phyloP scores from a whole-genome alignment of 2,329 filamentous ascomycete genomes.

The Aureobasidium sp. region DNA sequence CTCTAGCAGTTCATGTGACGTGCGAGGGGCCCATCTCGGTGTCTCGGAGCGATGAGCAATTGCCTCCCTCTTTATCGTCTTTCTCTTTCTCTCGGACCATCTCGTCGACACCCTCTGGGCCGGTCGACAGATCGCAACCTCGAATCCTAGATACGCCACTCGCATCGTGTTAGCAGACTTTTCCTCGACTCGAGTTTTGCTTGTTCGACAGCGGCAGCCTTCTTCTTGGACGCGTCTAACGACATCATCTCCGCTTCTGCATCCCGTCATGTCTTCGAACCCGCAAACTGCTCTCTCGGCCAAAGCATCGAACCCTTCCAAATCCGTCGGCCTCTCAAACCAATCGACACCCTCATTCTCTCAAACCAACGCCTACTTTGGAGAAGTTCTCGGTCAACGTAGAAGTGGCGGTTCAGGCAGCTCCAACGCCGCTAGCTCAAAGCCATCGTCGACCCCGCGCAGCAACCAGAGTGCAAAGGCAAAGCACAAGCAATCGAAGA shows the following conservation, averaged over 20 bases:
- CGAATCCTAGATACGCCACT: not conserved
- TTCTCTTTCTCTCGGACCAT: conserved; percentile 12
- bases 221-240: conserved; percentile 5
- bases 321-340: conserved; percentile 31
- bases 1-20: not conserved
- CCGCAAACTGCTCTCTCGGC: conserved; percentile 29
- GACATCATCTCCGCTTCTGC: conserved; percentile 14
- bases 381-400: conserved; percentile 38
- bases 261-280: conserved; percentile 37
- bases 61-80: conserved; percentile 12
- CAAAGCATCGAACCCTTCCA: conserved; percentile 34
- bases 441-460: conserved; percentile 49
- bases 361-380: conserved; percentile 37
- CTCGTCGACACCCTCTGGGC: conserved; percentile 19
- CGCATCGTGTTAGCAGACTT: not conserved
- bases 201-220: not conserved
- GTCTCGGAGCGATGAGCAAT: conserved; percentile 11
- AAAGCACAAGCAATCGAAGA: conserved; percentile 76
- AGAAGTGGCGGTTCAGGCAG: conserved; percentile 34
- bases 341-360: conserved; percentile 38
- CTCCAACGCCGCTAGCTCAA: conserved; percentile 33
- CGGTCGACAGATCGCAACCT: conserved; percentile 10
- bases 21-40: conserved; percentile 3
- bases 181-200: not conserved
- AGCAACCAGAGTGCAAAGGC: conserved; percentile 71